These are phyloP conservation scores for Medicago ruthenica DNA, from an alignment of 306 rosid species.

Conservation along the genomic window DNA sequence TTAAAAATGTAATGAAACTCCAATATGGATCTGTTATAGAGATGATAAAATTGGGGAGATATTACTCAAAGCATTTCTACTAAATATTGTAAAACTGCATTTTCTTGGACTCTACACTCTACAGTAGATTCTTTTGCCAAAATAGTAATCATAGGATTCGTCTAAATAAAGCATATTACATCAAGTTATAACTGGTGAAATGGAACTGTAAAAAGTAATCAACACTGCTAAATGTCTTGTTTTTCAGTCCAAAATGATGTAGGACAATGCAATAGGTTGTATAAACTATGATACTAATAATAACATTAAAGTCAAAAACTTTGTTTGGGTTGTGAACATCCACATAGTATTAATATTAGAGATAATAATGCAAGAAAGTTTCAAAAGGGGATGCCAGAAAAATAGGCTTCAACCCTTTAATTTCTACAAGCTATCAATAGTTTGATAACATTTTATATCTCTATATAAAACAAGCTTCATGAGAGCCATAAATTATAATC, in stretches of 20 bases:
- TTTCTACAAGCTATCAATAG: slow-evolving; percentile 47
- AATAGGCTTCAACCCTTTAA: slow-evolving; percentile 62
- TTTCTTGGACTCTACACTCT: neutral
- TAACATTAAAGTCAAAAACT: slow-evolving; percentile 50
- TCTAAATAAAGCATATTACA: slow-evolving; percentile 41
- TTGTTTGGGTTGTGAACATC: slow-evolving; percentile 44
- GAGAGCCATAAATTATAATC: slow-evolving; percentile 39
- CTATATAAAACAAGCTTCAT: slow-evolving; percentile 51
- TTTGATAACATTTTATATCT: slow-evolving; percentile 48
- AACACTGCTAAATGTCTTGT: neutral
- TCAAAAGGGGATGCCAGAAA: slow-evolving; percentile 63
- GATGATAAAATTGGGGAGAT: neutral
- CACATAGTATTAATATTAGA: slow-evolving; percentile 40
- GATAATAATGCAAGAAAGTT: slow-evolving; percentile 37
- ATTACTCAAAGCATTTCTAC: neutral
- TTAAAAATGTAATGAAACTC: neutral
- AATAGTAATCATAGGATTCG: slow-evolving; percentile 20
- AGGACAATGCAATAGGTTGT: slow-evolving; percentile 4
- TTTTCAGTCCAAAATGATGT: neutral
- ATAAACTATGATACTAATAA: slow-evolving; percentile 18
- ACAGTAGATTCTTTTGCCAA: neutral
- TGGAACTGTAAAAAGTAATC: neutral
- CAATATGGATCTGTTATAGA: neutral
- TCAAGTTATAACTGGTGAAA: slow-evolving; percentile 31
- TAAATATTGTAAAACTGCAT: neutral